phyloP scores from a whole-genome alignment of 1,139 yeast species.

The Magnusiomyces tetraspermus region DNA sequence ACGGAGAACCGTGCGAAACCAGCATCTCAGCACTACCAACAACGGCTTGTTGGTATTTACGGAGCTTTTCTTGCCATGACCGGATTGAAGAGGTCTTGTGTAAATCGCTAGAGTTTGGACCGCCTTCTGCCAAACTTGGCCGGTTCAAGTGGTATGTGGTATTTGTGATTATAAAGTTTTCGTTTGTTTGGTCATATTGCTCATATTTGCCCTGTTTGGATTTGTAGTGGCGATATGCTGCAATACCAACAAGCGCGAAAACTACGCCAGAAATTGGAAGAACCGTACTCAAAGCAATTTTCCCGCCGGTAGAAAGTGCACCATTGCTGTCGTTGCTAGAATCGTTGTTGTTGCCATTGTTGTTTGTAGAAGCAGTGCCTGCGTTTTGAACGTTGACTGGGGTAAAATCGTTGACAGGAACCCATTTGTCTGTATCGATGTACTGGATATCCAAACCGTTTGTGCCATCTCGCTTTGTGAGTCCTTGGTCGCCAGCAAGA shows the following conservation, averaged over 20 bases:
- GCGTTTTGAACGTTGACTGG: too few relatives aligned
- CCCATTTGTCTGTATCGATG: constrained; percentile 11
- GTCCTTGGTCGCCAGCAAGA: constrained; percentile 1
- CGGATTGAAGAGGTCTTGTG: constrained; percentile 14
- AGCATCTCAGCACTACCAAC: background rate
- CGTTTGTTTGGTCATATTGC: constrained; percentile 4
- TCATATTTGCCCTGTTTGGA: constrained; percentile 9
- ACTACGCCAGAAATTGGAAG: constrained; percentile 27
- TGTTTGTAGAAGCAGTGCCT: too few relatives aligned
- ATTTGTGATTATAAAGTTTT: background rate
- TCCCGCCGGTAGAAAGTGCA: constrained; percentile 20
- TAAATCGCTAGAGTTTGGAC: background rate
- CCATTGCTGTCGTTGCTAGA: background rate
- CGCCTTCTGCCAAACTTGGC: too few relatives aligned
- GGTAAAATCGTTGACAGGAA: constrained; percentile 1
- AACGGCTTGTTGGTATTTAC: constrained; percentile 17
- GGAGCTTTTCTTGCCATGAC: constrained; percentile 28
- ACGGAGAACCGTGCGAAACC: too few relatives aligned
- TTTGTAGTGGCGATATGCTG: constrained; percentile 10
- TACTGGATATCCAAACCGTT: constrained; percentile 7
- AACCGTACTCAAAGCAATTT: constrained; percentile 32
- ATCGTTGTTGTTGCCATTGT: too few relatives aligned
- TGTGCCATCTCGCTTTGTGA: background rate
- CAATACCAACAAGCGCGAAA: constrained; percentile 19
- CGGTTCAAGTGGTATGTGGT: background rate